phyloP scores from a whole-genome alignment of 225 moss, liverwort and hornwort genomes.

The Marchantia paleacea region DNA sequence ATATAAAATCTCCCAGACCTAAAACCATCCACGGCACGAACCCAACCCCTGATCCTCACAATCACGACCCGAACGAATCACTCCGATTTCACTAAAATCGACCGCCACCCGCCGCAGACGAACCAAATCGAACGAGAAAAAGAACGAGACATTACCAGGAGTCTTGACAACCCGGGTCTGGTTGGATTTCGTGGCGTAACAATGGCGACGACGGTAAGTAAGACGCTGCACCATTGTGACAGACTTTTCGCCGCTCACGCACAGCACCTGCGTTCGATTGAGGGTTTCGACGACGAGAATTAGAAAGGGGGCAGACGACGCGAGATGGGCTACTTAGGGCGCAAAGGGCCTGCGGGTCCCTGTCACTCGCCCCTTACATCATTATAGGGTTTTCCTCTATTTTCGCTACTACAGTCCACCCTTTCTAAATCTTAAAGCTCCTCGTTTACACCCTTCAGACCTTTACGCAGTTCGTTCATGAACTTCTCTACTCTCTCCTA shows the following conservation, averaged over 20 bases:
- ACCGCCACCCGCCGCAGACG: not conserved
- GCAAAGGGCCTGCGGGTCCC: not conserved
- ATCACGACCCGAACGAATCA: not conserved
- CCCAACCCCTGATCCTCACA: not conserved
- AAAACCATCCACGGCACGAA: no score
- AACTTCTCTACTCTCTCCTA: no score
- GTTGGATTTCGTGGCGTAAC: conserved; percentile 52
- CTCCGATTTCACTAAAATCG: not conserved
- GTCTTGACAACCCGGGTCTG: conserved; percentile 53
- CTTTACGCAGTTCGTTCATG: no score
- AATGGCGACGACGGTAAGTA: conserved; percentile 52
- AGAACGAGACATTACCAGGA: conserved; percentile 28
- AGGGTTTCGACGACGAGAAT: not conserved
- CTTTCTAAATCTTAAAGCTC: no score
- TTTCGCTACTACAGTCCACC: not conserved
- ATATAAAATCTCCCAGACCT: not conserved
- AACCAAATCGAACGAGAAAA: not conserved
- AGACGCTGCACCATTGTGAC: conserved; percentile 50
- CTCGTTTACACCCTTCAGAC: no score
- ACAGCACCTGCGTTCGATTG: not conserved
- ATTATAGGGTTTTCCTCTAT: not conserved
- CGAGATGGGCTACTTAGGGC: conserved; percentile 10
- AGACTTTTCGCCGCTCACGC: conserved; percentile 11
- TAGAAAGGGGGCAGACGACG: not conserved
- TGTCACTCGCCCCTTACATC: not conserved